Percentiles rank a stretch among this genome's conserved stretches.
Evolutionary conservation across 2,329 filamentous ascomycete species (phyloP).

Genomic region (Ophiostoma perfectum): DNA sequence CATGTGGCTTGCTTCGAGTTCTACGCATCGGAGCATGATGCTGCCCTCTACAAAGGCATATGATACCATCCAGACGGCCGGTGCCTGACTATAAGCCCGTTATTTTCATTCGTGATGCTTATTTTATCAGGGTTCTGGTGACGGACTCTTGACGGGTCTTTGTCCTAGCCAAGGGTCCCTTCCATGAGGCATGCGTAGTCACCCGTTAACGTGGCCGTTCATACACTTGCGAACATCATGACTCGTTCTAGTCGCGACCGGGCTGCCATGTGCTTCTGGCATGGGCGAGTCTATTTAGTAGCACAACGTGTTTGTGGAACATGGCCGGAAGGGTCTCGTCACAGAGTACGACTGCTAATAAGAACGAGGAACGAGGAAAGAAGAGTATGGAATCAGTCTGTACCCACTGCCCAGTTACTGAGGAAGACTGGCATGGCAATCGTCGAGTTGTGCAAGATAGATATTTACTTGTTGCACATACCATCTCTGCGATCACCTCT

Average conservation of each 20-base stretch:
- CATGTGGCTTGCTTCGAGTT: too few relatives aligned
- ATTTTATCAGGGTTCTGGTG: background rate
- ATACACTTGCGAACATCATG: conserved; percentile 3
- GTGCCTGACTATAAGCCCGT: too few relatives aligned
- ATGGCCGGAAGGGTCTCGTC: background rate
- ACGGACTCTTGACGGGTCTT: background rate
- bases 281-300: background rate
- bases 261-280: background rate
- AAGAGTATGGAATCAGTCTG: background rate
- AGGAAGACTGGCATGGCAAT: background rate
- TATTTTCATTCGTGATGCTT: background rate
- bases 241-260: background rate
- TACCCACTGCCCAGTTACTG: too few relatives aligned
- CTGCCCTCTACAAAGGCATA: too few relatives aligned
- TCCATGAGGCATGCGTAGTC: background rate
- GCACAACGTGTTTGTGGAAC: background rate
- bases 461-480: background rate
- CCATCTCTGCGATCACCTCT: too few relatives aligned
- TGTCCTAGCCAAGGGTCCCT: background rate
- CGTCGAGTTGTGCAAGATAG: background rate
- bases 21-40: too few relatives aligned
- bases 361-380: background rate
- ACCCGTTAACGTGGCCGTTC: background rate
- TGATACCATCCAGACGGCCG: too few relatives aligned
- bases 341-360: background rate